Percentiles rank a stretch among this genome's conserved stretches.
Evolutionary conservation across 306 rosid species (phyloP).

Genomic region (Sechiopsis laciniata): DNA sequence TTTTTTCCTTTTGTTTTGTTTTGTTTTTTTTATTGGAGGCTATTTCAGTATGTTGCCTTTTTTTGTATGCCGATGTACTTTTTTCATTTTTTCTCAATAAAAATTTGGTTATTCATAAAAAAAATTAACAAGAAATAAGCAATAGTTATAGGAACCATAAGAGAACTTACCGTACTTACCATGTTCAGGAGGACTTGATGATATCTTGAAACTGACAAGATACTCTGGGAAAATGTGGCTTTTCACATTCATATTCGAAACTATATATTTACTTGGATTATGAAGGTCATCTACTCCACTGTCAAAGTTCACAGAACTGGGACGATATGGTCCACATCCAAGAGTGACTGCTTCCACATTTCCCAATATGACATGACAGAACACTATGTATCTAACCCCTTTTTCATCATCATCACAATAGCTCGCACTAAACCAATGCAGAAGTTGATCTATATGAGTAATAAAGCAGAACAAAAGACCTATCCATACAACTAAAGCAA

Average conservation of each 20-base stretch:
- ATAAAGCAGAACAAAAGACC: background rate
- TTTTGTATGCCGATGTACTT: too few relatives aligned
- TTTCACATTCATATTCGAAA: slow-evolving; percentile 27
- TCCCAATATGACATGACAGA: slow-evolving; percentile 32
- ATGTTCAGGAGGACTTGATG: slow-evolving; percentile 21
- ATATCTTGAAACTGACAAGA: slow-evolving; percentile 30
- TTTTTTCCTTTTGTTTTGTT: background rate
- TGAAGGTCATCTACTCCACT: slow-evolving; percentile 35
- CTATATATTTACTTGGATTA: slow-evolving; percentile 28
- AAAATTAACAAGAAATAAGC: background rate
- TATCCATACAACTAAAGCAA: slow-evolving; percentile 11
- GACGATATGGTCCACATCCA: slow-evolving; percentile 28
- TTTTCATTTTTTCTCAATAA: too few relatives aligned
- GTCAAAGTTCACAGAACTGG: slow-evolving; percentile 31
- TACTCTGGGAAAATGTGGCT: slow-evolving; percentile 32
- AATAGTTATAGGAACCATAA: slow-evolving; percentile 9
- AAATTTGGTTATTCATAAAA: background rate
- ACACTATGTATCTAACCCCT: slow-evolving; percentile 28
- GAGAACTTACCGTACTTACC: slow-evolving; percentile 12
- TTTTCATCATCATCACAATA: slow-evolving; percentile 30
- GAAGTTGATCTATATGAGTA: background rate
- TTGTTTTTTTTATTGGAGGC: background rate
- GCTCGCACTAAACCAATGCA: slow-evolving; percentile 27
- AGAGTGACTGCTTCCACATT: slow-evolving; percentile 28
- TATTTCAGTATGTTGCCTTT: background rate